These are phyloP conservation scores for Podila epicladia DNA, from an alignment of 192 early-diverging fungal species.

Conservation along the genomic window DNA sequence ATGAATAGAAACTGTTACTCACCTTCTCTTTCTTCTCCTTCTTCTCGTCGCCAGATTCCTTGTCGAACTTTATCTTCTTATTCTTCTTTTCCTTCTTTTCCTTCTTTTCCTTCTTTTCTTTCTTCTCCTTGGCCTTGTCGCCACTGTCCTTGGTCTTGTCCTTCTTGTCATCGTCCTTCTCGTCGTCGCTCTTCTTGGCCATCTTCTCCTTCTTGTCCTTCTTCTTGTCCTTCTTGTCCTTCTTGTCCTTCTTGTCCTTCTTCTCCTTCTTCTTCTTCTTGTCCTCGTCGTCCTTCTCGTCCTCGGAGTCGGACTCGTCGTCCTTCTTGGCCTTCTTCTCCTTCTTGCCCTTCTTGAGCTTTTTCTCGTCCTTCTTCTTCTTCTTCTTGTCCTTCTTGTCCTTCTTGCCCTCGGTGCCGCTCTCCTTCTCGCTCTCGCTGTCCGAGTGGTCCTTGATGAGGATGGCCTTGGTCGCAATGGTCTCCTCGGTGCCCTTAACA, in stretches of 20 bases:
- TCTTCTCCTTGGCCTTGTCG: not conserved
- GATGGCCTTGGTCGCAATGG: not conserved
- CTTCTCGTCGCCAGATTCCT: not conserved
- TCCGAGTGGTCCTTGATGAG: slow-evolving; percentile 5
- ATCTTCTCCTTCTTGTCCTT: slow-evolving; percentile 7
- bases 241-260: slow-evolving; percentile 2
- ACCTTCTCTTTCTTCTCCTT: slow-evolving; percentile 6
- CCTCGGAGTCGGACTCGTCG: not conserved
- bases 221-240: slow-evolving; percentile 6
- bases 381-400: slow-evolving; percentile 13
- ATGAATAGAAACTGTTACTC: not conserved
- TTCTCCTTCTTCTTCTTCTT: slow-evolving; percentile 4
- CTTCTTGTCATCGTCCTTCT: slow-evolving; percentile 3
- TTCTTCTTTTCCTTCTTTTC: not conserved
- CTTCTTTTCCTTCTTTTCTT: slow-evolving; percentile 1
- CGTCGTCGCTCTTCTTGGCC: slow-evolving; percentile 1
- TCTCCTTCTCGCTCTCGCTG: slow-evolving; percentile 1
- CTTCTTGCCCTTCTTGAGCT: not conserved
- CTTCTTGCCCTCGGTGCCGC: slow-evolving; percentile 3
- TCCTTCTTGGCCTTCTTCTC: not conserved
- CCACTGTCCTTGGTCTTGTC: not conserved
- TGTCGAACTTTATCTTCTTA: slow-evolving; percentile 4
- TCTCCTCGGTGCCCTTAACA: not conserved
- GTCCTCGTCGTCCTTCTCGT: not conserved
- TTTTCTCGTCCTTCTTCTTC: slow-evolving; percentile 8